Percentiles rank a stretch among this genome's conserved stretches.
phyloP scores from a whole-genome alignment of 2,329 filamentous ascomycete genomes.

The Ceratocystis destructans region DNA sequence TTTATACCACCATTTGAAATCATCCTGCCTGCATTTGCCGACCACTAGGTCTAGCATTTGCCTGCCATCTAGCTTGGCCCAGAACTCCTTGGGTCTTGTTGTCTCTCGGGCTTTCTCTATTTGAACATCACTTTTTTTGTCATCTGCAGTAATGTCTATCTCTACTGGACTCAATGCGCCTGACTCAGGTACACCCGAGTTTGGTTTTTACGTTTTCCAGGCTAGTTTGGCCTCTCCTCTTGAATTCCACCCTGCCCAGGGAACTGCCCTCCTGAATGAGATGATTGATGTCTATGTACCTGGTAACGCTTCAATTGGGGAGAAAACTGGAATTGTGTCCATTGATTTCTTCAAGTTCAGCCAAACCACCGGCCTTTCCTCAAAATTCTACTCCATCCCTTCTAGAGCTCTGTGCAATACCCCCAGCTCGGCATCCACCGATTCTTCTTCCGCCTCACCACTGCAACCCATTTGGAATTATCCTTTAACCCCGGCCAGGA shows the following conservation, averaged over 20 bases:
- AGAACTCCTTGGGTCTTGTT: not conserved
- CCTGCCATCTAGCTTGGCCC: not conserved
- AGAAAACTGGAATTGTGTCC: slow-evolving; percentile 45
- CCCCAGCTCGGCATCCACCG: not conserved
- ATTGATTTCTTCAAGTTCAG: slow-evolving; percentile 46
- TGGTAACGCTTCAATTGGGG: slow-evolving; percentile 38
- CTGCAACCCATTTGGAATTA: not conserved
- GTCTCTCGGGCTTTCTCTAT: not conserved
- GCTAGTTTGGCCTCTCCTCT: slow-evolving; percentile 39
- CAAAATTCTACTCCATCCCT: slow-evolving; percentile 43
- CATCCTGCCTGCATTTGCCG: not conserved
- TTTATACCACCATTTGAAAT: not conserved
- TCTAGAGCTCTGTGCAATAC: slow-evolving; percentile 29
- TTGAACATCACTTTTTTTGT: not conserved
- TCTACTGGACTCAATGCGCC: slow-evolving; percentile 23
- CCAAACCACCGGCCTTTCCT: slow-evolving; percentile 40
- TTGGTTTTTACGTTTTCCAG: slow-evolving; percentile 49
- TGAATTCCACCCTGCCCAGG: slow-evolving; percentile 53
- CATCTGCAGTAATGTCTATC: slow-evolving; percentile 10
- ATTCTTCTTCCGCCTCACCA: slow-evolving; percentile 12
- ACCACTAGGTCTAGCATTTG: not conserved
- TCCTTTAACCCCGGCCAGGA: not conserved
- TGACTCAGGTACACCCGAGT: slow-evolving; percentile 19
- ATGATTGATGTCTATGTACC: slow-evolving; percentile 45
- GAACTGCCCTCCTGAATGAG: slow-evolving; percentile 46